These are phyloP conservation scores for Kernera saxatilis DNA, from an alignment of 345 rosid genomes.

Conservation along the genomic window DNA sequence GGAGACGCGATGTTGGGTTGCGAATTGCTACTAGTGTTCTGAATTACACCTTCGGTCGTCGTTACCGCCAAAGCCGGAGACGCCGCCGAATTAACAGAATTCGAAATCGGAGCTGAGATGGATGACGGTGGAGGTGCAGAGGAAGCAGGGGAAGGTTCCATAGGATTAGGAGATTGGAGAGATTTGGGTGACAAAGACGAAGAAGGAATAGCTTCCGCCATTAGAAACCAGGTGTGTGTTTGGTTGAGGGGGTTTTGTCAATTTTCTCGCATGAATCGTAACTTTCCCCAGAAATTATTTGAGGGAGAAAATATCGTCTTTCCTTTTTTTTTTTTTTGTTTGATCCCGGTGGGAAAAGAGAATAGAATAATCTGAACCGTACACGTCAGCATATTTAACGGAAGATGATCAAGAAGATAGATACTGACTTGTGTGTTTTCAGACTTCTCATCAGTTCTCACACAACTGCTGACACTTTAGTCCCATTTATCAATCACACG, in stretches of 20 bases:
- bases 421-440: neutral
- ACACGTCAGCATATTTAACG: slow-evolving; percentile 22
- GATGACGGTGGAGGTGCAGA: slow-evolving; percentile 25
- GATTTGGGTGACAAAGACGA: slow-evolving; percentile 37
- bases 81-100: slow-evolving; percentile 19
- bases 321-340: neutral
- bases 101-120: slow-evolving; percentile 28
- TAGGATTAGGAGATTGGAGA: slow-evolving; percentile 36
- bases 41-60: slow-evolving; percentile 25
- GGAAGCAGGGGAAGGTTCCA: slow-evolving; percentile 37
- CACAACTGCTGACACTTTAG: neutral
- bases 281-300: neutral
- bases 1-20: slow-evolving; percentile 15
- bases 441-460: slow-evolving; percentile 1
- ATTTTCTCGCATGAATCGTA: slow-evolving; percentile 6
- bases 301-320: neutral
- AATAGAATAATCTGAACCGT: slow-evolving; percentile 16
- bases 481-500: neutral
- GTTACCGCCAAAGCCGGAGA: slow-evolving; percentile 10
- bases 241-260: slow-evolving; percentile 4
- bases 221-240: neutral
- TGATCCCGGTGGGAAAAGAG: neutral
- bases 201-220: slow-evolving; percentile 45
- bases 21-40: slow-evolving; percentile 20
- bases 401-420: slow-evolving; percentile 1